Conservation (phyloP, 306 rosid species). For the Rubus idaeus region DNA sequence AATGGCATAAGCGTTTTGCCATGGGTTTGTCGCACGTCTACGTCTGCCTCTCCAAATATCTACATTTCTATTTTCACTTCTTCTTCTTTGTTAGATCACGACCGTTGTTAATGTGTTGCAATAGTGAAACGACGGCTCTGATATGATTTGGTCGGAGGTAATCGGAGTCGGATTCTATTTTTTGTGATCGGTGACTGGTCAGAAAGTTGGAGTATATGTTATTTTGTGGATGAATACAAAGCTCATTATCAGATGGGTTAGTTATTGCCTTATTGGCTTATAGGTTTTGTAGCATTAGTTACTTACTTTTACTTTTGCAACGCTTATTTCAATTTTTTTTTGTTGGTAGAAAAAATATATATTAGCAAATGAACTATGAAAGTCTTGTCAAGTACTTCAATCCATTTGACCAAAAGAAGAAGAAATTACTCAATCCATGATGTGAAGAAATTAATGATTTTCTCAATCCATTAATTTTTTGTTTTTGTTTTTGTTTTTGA, state of each 20-base stretch:
- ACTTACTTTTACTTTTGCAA: too few species aligned
- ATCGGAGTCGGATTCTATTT: neutral
- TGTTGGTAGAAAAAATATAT: neutral
- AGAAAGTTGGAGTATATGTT: neutral
- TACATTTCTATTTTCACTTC: neutral
- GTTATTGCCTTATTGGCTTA: neutral
- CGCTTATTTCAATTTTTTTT: too few species aligned
- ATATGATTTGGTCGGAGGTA: neutral
- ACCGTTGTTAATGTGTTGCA: neutral
- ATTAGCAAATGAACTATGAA: neutral
- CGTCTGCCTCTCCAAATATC: conserved; percentile 73
- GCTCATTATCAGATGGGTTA: neutral
- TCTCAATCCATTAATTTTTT: too few species aligned
- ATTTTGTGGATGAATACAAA: neutral
- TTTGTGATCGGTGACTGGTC: neutral
- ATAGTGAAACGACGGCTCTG: neutral
- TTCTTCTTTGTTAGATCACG: neutral
- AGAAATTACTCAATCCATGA: neutral
- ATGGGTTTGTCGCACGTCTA: conserved; percentile 57
- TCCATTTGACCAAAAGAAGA: neutral
- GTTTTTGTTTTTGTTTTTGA: too few species aligned
- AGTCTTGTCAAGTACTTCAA: neutral
- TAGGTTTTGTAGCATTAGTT: too few species aligned
- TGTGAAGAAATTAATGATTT: too few species aligned
- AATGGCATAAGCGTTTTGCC: conserved; percentile 54